These are phyloP conservation scores for Pichia californica DNA, from an alignment of 805 yeast genomes.

Conservation along the genomic window DNA sequence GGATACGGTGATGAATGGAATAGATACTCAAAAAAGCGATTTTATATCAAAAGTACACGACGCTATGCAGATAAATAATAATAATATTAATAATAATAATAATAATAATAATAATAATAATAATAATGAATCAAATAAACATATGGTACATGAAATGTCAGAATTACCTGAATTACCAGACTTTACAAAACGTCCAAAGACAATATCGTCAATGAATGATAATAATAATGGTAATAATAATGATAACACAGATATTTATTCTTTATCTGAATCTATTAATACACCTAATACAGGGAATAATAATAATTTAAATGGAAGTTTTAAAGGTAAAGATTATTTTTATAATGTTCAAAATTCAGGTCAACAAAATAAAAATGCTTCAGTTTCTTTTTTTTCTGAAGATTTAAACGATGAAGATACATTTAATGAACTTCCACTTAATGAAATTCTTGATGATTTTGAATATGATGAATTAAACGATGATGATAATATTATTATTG, in stretches of 20 bases:
- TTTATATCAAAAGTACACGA: constrained; percentile 6
- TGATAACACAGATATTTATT: too few species aligned
- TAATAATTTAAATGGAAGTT: not conserved
- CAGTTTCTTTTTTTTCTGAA: constrained; percentile 26
- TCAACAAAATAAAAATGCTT: constrained; percentile 13
- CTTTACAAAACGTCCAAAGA: constrained; percentile 9
- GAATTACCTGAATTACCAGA: constrained; percentile 8
- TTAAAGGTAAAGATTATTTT: not conserved
- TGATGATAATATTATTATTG: not conserved
- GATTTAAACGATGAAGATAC: constrained; percentile 17
- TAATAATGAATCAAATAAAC: not conserved
- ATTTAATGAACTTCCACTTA: constrained; percentile 19
- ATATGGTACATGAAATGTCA: not conserved
- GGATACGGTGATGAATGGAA: too few species aligned
- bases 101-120: not conserved
- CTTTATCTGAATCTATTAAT: too few species aligned
- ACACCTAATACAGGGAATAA: too few species aligned
- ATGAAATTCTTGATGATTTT: constrained; percentile 10
- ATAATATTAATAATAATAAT: not conserved
- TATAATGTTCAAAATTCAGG: not conserved
- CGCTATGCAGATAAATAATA: not conserved
- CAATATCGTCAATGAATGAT: not conserved
- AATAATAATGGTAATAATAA: too few species aligned
- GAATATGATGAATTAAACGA: not conserved
- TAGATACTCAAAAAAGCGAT: too few species aligned